Base-by-base conservation (phyloP, 352 stramenopile genomes). In the Phytophthora nicotianae region DNA sequence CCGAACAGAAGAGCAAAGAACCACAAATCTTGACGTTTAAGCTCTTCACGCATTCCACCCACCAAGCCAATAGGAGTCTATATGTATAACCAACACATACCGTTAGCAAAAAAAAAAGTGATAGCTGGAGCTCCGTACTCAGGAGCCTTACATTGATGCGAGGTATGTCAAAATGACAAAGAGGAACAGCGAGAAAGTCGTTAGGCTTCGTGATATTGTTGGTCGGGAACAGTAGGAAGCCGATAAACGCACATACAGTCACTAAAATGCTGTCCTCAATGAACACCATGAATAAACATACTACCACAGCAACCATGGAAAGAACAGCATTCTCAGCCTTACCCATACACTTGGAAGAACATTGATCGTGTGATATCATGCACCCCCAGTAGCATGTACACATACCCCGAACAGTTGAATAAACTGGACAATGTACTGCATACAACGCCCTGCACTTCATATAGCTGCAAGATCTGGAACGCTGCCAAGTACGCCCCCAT, bases 351-450 rank as follows among this genome's bases (percentile, higher is more conserved):
- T 4, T 57, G 61, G 35, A 94, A 94, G 62, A 94, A 92, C 0
- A 41, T 45, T 13, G 41, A 26, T 1, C 82, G 78, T 7, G 72
- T 76, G 37, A 91, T 61, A 7, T 68, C 70, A 58, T 89, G 72
- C 3, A 69, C 26, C n/a, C 62, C 62, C 27, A 94, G 73, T 16
- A 90, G 55, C 86, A 94, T 92, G 60, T 91, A 94, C n/a, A 94
- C 59, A 50, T 93, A 94, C 2, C 86, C 83, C 4, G 83, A 94
- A 21, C 83, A 91, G 46, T 94, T 94, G 57, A 94, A 94, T 38
- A 94, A 62, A 38, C 86, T 94, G 16, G 86, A 92, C 16, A 92
- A 62, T n/a, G 77, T 85, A 37, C 83, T 92, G 63, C 83, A 94
- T 32, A 91, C 81, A 19, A 91, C 70, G 0, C 83, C 86, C 72